Percentiles rank a stretch among this genome's conserved stretches.
Evolutionary conservation across 2,329 filamentous ascomycete genomes (phyloP).

Genomic region (Curvularia hawaiiensis): DNA sequence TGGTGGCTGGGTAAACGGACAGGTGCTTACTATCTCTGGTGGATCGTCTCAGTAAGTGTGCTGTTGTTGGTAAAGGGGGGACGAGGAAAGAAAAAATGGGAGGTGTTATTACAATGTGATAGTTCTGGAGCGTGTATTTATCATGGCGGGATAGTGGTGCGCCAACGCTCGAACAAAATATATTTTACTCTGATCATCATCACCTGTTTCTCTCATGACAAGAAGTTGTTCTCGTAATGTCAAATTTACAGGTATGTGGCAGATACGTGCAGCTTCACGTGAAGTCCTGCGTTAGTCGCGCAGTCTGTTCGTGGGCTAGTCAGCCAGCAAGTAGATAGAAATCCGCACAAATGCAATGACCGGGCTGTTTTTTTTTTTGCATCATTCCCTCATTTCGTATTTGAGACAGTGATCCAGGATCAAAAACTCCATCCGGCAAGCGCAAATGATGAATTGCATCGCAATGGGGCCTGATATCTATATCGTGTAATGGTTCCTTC

Average conservation of each 20-base stretch:
- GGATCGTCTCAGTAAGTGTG: constrained; percentile 46
- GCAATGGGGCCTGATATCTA: neutral
- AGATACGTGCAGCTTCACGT: no score
- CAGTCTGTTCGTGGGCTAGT: no score
- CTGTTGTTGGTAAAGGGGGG: neutral
- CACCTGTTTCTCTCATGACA: neutral
- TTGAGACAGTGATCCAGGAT: neutral
- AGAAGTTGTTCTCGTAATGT: no score
- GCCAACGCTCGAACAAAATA: constrained; percentile 10
- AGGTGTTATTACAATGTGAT: neutral
- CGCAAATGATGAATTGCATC: neutral
- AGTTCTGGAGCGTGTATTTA: constrained; percentile 4
- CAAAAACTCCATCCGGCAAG: neutral
- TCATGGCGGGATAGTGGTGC: neutral
- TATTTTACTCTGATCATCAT: neutral
- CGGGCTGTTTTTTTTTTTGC: neutral
- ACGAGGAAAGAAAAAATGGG: neutral
- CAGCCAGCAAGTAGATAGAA: no score
- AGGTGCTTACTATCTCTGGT: constrained; percentile 50
- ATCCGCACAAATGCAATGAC: neutral
- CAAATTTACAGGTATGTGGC: neutral
- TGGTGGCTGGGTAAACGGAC: constrained; percentile 49
- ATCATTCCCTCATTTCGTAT: neutral
- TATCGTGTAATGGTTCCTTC: no score
- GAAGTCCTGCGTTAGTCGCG: no score